Percentiles rank a stretch among this genome's conserved stretches.
Evolutionary conservation across 805 yeast genomes (phyloP).

Genomic region (Kuraishia capsulata): DNA sequence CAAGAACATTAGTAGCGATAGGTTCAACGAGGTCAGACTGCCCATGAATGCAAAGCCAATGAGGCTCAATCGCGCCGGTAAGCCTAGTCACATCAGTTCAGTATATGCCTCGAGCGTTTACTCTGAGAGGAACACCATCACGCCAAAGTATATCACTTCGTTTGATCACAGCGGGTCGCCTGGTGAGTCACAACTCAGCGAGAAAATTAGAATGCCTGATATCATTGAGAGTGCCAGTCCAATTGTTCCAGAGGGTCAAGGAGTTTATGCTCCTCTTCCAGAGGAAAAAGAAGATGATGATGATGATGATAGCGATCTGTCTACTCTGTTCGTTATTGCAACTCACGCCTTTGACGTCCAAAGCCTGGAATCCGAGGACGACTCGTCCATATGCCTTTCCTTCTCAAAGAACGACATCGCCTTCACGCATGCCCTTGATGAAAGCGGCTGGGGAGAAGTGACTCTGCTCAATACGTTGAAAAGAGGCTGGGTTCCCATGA

Average conservation of each 20-base stretch:
- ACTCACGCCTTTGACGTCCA: constrained; percentile 24
- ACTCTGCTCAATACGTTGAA: constrained; percentile 52
- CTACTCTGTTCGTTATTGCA: constrained; percentile 26
- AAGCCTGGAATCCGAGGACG: constrained; percentile 53
- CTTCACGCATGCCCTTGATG: constrained; percentile 70
- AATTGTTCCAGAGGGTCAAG: background rate
- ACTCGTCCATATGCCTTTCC: constrained; percentile 64
- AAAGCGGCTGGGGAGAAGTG: constrained; percentile 86
- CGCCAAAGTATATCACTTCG: background rate
- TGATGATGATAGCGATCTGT: constrained; percentile 8
- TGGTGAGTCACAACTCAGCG: background rate
- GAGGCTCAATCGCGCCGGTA: background rate
- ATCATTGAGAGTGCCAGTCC: background rate
- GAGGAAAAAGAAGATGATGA: no score
- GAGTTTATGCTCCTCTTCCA: background rate
- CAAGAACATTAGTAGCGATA: background rate
- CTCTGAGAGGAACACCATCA: constrained; percentile 1
- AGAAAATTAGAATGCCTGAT: background rate
- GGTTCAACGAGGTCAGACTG: background rate
- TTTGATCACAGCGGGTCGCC: background rate
- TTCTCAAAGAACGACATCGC: constrained; percentile 64
- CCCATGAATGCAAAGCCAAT: background rate
- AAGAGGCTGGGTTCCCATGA: constrained; percentile 84
- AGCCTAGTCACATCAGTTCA: background rate
- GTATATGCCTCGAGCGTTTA: constrained; percentile 1